Percentiles rank a stretch among this genome's conserved stretches.
Evolutionary conservation across 371 early-diverging fungal genomes (phyloP).

Genomic region (Circinella umbellata): DNA sequence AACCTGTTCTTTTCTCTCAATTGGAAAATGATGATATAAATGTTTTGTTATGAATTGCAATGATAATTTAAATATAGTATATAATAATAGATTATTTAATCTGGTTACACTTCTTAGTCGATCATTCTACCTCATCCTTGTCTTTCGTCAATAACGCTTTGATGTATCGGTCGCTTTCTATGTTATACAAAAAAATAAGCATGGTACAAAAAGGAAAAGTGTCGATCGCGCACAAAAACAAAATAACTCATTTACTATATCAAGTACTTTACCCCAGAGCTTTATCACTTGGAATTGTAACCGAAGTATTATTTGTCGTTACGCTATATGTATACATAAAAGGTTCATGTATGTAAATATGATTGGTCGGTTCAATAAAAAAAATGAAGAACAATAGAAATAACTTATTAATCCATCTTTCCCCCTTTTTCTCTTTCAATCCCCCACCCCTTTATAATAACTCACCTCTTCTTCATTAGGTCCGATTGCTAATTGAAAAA

Average conservation of each 20-base stretch:
- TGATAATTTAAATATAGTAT: no score
- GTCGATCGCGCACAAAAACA: background rate
- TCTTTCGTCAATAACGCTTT: background rate
- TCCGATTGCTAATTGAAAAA: slow-evolving; percentile 1
- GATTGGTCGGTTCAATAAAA: slow-evolving; percentile 1
- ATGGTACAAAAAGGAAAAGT: slow-evolving; percentile 8
- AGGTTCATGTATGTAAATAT: background rate
- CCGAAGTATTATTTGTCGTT: background rate
- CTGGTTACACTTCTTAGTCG: slow-evolving; percentile 17
- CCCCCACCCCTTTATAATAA: background rate
- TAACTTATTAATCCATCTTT: no score
- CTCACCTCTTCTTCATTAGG: slow-evolving; percentile 1
- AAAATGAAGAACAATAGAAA: background rate
- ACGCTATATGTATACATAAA: background rate
- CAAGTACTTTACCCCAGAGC: background rate
- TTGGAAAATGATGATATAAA: no score
- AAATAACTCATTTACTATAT: no score
- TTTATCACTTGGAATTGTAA: slow-evolving; percentile 1
- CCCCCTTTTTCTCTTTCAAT: background rate
- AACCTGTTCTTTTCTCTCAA: background rate
- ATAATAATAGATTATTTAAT: slow-evolving; percentile 11
- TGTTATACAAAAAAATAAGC: background rate
- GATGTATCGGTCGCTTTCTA: slow-evolving; percentile 6
- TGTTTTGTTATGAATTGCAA: no score
- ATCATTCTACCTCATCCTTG: slow-evolving; percentile 4